Base-by-base conservation (phyloP, 2,329 filamentous ascomycete genomes). In the Fusarium papillatum region DNA sequence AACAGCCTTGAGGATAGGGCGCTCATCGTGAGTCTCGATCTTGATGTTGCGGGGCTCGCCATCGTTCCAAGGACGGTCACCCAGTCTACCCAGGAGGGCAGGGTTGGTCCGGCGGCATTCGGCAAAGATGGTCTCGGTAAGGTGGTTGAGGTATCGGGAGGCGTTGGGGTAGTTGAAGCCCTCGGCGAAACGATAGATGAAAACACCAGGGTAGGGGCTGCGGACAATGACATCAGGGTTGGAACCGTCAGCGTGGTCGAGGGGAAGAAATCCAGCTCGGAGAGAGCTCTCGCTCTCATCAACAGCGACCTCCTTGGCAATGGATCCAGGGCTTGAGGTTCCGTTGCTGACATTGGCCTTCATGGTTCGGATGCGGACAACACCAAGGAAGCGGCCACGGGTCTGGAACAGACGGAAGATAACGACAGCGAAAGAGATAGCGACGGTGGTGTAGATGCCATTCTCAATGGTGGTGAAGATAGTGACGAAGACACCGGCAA, bases 361-460 rank as follows among this genome's bases (percentile, higher is more conserved):
- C 87, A 98, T 92, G 0, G 95, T 98, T 82, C 97, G 95, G 22
- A 98, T 92, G 71, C 92, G 93, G 61, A 96, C 94, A 66, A 91
- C 90, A 36, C 95, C 95, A 3, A 98, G 88, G 85, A 97, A 95
- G 39, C 93, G 90, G 17, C 95, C 95, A 43, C 90, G 90, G 4
- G 94, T 93, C 82, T 95, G 95, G 80, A 95, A 91, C 39, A 95
- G 87, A 48, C 95, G 93, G 88, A 93, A 95, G 10, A 97, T 85
- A 39, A 97, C 87, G 4, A 98, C 84, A 1, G 90, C 94, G 26
- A 90, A 89, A 0, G 95, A 96, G 5, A 93, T 84, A 72, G 86
- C 87, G 60, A 97, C 92, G 0, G 95, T 96, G 48, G 92, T 92
- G 85, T 98, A 98, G 78, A 98, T 94, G 26, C 95, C 95, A 77